phyloP scores from a whole-genome alignment of 169 alveolate genomes.

The Eimeria zaria region DNA sequence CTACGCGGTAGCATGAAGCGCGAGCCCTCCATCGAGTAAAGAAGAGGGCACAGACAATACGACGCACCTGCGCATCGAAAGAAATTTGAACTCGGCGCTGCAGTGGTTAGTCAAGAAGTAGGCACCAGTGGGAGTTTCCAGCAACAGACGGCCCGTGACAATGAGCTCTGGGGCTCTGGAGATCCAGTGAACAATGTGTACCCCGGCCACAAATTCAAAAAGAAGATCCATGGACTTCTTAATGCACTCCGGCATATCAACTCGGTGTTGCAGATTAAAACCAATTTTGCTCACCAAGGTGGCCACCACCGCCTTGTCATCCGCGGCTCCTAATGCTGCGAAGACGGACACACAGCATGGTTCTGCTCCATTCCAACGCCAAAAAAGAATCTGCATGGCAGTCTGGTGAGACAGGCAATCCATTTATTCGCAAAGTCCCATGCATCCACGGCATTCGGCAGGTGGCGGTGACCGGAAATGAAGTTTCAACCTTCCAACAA shows the following conservation, averaged over 20 bases:
- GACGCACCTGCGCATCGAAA: conserved; percentile 81
- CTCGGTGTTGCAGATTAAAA: conserved; percentile 94
- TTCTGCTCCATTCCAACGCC: not conserved
- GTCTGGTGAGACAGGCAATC: not conserved
- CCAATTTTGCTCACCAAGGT: conserved; percentile 91
- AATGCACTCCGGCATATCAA: conserved; percentile 92
- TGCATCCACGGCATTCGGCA: not conserved
- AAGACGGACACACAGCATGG: not conserved
- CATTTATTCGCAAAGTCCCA: not conserved
- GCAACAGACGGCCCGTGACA: conserved; percentile 95
- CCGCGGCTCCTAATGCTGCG: conserved; percentile 89
- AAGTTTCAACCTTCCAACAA: not conserved
- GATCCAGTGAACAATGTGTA: conserved; percentile 96
- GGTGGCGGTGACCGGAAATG: not conserved
- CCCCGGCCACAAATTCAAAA: conserved; percentile 96
- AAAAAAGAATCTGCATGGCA: not conserved
- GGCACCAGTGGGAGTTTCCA: conserved; percentile 94
- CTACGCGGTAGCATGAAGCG: not conserved
- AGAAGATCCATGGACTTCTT: conserved; percentile 95
- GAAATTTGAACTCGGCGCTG: conserved; percentile 88
- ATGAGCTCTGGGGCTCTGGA: conserved; percentile 95
- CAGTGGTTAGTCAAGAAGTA: conserved; percentile 88
- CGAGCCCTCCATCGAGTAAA: not conserved
- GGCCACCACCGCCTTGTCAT: conserved; percentile 91
- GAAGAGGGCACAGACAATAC: not conserved